Evolutionary conservation across 306 rosid genomes (phyloP).

Genomic region (Betula pendula): DNA sequence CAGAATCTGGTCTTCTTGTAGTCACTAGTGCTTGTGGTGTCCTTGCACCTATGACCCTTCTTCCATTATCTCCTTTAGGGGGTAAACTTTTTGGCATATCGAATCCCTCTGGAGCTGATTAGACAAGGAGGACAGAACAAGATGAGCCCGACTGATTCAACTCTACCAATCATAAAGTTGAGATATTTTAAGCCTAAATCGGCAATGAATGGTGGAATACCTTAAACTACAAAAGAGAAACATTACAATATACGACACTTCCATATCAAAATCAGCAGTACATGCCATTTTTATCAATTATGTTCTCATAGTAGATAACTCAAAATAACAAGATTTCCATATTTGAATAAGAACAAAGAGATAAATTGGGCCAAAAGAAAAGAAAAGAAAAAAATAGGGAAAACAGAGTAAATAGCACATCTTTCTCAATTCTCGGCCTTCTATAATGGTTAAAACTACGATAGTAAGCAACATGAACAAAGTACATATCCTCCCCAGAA

Average conservation of each 20-base stretch:
- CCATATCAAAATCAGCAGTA: neutral
- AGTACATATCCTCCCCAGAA: conserved; percentile 7
- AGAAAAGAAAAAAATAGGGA: neutral
- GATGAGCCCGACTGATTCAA: conserved; percentile 19
- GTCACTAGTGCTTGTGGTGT: conserved; percentile 57
- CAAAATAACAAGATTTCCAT: neutral
- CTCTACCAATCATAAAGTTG: neutral
- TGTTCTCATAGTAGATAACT: neutral
- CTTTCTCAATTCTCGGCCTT: neutral
- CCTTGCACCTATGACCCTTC: conserved; percentile 40
- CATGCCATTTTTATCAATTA: neutral
- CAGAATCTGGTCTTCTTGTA: conserved; percentile 89
- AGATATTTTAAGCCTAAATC: conserved; percentile 4
- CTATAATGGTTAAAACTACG: conserved; percentile 1
- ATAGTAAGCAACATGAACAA: conserved; percentile 19
- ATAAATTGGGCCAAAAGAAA: neutral
- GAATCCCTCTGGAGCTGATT: conserved; percentile 51
- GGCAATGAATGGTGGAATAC: neutral
- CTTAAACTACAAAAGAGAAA: neutral
- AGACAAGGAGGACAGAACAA: conserved; percentile 31
- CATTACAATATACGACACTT: neutral
- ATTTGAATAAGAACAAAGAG: neutral
- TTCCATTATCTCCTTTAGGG: conserved; percentile 48
- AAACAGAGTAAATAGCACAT: neutral
- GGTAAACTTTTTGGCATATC: conserved; percentile 45